Base-by-base conservation (phyloP, 2,329 filamentous ascomycete species). In the Cephalotrichum gorgonifer region DNA sequence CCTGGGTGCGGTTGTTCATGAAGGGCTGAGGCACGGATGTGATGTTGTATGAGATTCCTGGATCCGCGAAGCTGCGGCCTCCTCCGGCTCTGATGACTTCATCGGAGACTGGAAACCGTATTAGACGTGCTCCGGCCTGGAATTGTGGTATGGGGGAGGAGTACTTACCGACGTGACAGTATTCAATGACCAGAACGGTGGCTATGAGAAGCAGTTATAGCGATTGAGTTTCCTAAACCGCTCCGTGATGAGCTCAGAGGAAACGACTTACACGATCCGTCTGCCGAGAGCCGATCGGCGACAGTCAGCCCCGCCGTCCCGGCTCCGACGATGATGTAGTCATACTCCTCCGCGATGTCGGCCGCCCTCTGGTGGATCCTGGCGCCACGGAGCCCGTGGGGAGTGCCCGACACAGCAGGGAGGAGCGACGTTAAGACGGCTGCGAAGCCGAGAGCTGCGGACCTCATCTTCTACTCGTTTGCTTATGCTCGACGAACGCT, bases 271-370 rank as follows among this genome's bases (percentile, higher is more conserved):
- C 54, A 53, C 35, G 60, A 52, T 25, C 57, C 55, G 50, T 62
- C 60, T 46, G 66, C 62, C 9, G 61, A 62, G 2, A 66, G 60
- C 11, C 64, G 62, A 6, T 59, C 60, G 1, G 64, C 64, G 11
- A 65, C 60, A n/a, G 61, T 57, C 43, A 62, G 61, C 22, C 63
- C 61, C 5, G 61, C 62, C 2, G 62, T 65, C 11, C 64, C 64
- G 25, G 63, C 60, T 6, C 60, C 60, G 1, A 60, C 50, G 5
- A 62, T 52, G n/a, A 62, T 54, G 49, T 60, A 63, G 53, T 63
- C 61, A 30, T 58, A 60, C n/a, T 50, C 48, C 8, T 44, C 48
- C 8, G 17, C 43, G 43, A 50, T 35, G 12, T 45, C 48, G 6
- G 27, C 43, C 15, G 42, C 42, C 27, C 42, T 45, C 20, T 28